A percentile compares a stretch with the other conserved stretches of the same genome.
Evolutionary conservation across 202 grass and related monocot genomes (phyloP).

Genomic region (Setaria italica): DNA sequence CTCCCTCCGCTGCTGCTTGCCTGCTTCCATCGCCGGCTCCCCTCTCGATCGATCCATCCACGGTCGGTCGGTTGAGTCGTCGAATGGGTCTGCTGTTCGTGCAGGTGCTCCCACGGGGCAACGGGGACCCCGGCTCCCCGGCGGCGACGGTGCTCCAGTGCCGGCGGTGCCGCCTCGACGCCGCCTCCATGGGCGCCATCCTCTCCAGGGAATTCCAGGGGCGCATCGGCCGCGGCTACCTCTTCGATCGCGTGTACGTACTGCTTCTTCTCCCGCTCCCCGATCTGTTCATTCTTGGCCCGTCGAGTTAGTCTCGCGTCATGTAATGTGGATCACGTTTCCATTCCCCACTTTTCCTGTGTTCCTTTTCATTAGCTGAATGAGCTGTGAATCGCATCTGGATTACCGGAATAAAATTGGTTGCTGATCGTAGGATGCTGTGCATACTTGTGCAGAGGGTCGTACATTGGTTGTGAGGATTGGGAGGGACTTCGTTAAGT

Average conservation of each 20-base stretch:
- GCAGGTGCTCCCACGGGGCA: slow-evolving; percentile 46
- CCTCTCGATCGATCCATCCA: not conserved
- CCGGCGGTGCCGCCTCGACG: slow-evolving; percentile 61
- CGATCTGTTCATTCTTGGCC: not conserved
- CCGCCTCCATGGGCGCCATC: slow-evolving; percentile 55
- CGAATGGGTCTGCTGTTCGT: slow-evolving; percentile 74
- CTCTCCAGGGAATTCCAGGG: slow-evolving; percentile 66
- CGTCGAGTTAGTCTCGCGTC: not conserved
- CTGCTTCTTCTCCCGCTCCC: not conserved
- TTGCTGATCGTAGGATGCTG: not conserved
- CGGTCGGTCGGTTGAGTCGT: not conserved
- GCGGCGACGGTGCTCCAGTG: slow-evolving; percentile 63
- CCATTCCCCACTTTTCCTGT: no score
- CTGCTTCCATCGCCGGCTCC: not conserved
- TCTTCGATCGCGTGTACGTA: slow-evolving; percentile 66
- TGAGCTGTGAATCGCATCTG: not conserved
- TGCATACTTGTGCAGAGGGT: not conserved
- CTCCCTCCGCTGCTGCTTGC: not conserved
- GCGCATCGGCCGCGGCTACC: slow-evolving; percentile 58
- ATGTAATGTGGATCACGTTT: not conserved
- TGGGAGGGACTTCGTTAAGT: not conserved
- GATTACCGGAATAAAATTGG: not conserved
- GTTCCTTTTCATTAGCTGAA: no score
- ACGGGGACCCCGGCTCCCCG: not conserved
- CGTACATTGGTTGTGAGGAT: not conserved